phyloP scores from a whole-genome alignment of 2,329 filamentous ascomycete genomes.

The Penicillium frequentans region DNA sequence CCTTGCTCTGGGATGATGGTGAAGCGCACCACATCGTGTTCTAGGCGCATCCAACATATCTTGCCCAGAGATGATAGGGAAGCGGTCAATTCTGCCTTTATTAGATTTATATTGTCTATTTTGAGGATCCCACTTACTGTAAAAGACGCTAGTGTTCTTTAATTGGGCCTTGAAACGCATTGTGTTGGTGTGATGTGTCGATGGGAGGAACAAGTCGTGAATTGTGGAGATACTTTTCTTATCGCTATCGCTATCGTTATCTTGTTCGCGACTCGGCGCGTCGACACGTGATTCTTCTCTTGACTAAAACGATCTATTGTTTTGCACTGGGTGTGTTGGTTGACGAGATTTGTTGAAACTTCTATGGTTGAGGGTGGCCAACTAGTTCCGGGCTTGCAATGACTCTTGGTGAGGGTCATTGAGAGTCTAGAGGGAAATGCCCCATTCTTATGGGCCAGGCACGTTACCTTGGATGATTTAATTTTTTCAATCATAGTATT shows the following conservation, averaged over 20 bases:
- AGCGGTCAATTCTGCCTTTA: conserved; percentile 55
- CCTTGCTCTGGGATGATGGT: conserved; percentile 94
- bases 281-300: not conserved
- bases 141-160: conserved; percentile 26
- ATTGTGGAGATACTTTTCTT: conserved; percentile 9
- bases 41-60: conserved; percentile 86
- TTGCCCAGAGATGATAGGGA: conserved; percentile 70
- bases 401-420: too few relatives aligned
- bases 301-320: too few relatives aligned
- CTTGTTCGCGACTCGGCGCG: not conserved
- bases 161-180: conserved; percentile 38
- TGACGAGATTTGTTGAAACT: too few relatives aligned
- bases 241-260: conserved; percentile 3
- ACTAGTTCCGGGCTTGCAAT: too few relatives aligned
- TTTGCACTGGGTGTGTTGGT: too few relatives aligned
- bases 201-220: not conserved
- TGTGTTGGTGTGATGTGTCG: conserved; percentile 11
- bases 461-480: too few relatives aligned
- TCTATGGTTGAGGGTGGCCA: too few relatives aligned
- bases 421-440: too few relatives aligned
- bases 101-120: conserved; percentile 5
- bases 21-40: conserved; percentile 84
- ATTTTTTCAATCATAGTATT: too few relatives aligned
- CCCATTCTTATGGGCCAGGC: too few relatives aligned
- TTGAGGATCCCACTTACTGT: conserved; percentile 12